Conservation (phyloP, 768 basidiomycete genomes). For the Trametes gibbosa region DNA sequence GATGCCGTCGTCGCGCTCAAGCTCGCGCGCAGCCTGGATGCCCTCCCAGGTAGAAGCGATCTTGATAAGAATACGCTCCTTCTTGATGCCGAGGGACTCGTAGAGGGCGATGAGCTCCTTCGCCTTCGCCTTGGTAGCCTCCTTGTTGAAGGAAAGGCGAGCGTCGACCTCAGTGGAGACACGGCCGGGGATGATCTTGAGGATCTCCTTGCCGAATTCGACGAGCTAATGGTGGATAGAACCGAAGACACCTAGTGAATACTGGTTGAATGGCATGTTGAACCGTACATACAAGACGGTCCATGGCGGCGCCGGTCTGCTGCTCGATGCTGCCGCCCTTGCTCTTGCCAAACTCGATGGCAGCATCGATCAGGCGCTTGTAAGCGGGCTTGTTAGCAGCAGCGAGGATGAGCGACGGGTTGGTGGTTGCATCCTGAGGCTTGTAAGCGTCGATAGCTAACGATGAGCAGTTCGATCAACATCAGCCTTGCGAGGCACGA, state of each 20-base stretch:
- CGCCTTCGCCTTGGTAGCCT: slow-evolving; percentile 87
- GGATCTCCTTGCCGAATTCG: slow-evolving; percentile 96
- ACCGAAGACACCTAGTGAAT: neutral
- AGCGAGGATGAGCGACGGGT: slow-evolving; percentile 92
- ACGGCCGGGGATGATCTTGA: slow-evolving; percentile 93
- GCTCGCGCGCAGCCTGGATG: slow-evolving; percentile 96
- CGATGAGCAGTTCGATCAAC: slow-evolving; percentile 23
- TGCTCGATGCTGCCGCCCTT: slow-evolving; percentile 78
- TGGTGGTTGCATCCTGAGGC: slow-evolving; percentile 98
- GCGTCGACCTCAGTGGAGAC: slow-evolving; percentile 99
- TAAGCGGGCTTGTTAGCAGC: slow-evolving; percentile 92
- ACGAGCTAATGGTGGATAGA: slow-evolving; percentile 60
- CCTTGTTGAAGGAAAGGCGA: slow-evolving; percentile 94
- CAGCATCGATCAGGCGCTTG: slow-evolving; percentile 71
- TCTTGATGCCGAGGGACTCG: slow-evolving; percentile 88
- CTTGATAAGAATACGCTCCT: slow-evolving; percentile 97
- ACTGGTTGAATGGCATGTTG: too few species aligned
- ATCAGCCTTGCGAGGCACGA: slow-evolving; percentile 12
- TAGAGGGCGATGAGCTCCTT: slow-evolving; percentile 92
- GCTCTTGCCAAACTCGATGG: slow-evolving; percentile 69
- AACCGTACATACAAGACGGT: slow-evolving; percentile 70
- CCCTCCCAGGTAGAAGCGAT: slow-evolving; percentile 99
- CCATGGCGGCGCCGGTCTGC: slow-evolving; percentile 77
- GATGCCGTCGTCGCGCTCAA: slow-evolving; percentile 89
- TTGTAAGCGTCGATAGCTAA: slow-evolving; percentile 94